Conservation (phyloP, 768 basidiomycete genomes). For the Naganishia vishniacii region DNA sequence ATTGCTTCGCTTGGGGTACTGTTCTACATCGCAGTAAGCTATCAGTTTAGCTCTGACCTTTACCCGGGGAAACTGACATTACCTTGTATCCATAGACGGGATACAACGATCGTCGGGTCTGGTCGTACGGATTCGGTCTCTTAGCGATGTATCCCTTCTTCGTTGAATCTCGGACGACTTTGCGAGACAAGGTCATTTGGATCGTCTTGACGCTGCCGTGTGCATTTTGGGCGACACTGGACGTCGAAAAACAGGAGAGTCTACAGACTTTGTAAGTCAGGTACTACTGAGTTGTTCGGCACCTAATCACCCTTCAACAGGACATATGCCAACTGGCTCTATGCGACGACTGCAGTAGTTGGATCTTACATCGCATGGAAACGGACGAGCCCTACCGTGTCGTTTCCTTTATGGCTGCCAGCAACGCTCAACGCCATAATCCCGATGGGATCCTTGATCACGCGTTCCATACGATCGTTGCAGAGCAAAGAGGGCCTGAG, state of each 20-base stretch:
- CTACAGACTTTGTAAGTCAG: slow-evolving; percentile 57
- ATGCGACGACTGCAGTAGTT: neutral
- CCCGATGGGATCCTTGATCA: slow-evolving; percentile 3
- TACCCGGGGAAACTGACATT: too few relatives aligned
- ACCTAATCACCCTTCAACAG: neutral
- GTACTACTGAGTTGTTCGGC: neutral
- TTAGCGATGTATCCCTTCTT: slow-evolving; percentile 51
- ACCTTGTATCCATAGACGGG: too few relatives aligned
- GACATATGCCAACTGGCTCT: slow-evolving; percentile 3
- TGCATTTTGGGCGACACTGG: slow-evolving; percentile 64
- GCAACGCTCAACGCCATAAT: neutral
- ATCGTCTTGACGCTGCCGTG: slow-evolving; percentile 45
- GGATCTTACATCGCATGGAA: neutral
- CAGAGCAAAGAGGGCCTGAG: slow-evolving; percentile 4
- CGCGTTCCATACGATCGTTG: neutral
- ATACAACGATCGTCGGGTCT: slow-evolving; percentile 66
- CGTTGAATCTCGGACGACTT: neutral
- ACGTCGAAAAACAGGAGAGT: slow-evolving; percentile 67
- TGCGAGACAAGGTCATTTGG: neutral
- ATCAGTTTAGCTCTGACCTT: neutral
- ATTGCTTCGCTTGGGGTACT: neutral
- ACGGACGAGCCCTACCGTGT: neutral
- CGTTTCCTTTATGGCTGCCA: neutral
- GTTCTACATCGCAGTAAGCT: slow-evolving; percentile 12
- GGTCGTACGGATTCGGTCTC: slow-evolving; percentile 63